A percentile compares a stretch with the other conserved stretches of the same genome.
These are phyloP conservation scores for Hypocreales sp. DNA, from an alignment of 2,329 filamentous ascomycete species.

Conservation along the genomic window DNA sequence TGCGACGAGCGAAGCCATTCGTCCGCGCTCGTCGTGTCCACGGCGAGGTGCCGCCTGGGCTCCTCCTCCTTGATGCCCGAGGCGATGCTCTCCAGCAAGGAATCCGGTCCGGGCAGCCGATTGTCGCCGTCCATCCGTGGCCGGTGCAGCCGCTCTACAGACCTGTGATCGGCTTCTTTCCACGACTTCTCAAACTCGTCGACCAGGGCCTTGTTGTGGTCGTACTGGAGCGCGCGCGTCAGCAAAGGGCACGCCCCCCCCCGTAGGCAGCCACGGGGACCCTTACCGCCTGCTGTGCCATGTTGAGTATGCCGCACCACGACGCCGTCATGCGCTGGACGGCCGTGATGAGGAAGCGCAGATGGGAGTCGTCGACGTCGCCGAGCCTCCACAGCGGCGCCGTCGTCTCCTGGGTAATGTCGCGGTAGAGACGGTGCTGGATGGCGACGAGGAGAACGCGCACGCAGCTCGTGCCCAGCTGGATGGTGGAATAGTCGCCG, in stretches of 20 bases:
- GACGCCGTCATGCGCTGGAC: slow-evolving; percentile 18
- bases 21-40: not conserved
- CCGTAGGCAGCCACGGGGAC: no score
- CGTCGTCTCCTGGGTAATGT: slow-evolving; percentile 18
- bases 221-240: slow-evolving; percentile 9
- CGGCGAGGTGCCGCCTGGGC: not conserved
- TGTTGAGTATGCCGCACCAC: slow-evolving; percentile 13
- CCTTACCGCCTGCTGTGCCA: slow-evolving; percentile 13
- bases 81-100: slow-evolving; percentile 11
- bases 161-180: slow-evolving; percentile 10
- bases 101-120: slow-evolving; percentile 10
- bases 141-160: slow-evolving; percentile 2
- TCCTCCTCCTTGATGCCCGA: slow-evolving; percentile 9
- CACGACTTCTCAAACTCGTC: slow-evolving; percentile 16
- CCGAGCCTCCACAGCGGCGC: slow-evolving; percentile 19
- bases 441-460: slow-evolving; percentile 19
- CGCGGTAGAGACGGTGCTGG: slow-evolving; percentile 18
- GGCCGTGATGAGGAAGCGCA: slow-evolving; percentile 16
- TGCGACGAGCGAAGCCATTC: slow-evolving; percentile 3
- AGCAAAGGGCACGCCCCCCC: no score
- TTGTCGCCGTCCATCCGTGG: slow-evolving; percentile 5
- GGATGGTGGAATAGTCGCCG: slow-evolving; percentile 15
- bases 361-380: slow-evolving; percentile 14
- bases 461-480: slow-evolving; percentile 14
- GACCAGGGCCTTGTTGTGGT: slow-evolving; percentile 13